Evolutionary conservation across 441 rosid species (phyloP).

Genomic region (Breynia disticha): DNA sequence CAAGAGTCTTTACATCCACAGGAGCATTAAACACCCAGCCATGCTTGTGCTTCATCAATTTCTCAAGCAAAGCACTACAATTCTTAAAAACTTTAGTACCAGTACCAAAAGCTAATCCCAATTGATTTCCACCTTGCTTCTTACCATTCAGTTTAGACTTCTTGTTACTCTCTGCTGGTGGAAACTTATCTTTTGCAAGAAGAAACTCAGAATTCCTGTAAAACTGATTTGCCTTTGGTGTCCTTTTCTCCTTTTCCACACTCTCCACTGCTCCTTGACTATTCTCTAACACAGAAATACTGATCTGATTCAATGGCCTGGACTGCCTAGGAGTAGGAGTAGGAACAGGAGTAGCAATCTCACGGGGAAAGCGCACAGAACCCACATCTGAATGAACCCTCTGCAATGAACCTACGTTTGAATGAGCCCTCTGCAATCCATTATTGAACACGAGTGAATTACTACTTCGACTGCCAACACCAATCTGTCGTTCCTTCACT

Average conservation of each 20-base stretch:
- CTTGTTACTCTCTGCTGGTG: slow-evolving; percentile 90
- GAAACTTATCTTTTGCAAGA: slow-evolving; percentile 93
- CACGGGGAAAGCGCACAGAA: slow-evolving; percentile 43
- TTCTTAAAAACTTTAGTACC: slow-evolving; percentile 57
- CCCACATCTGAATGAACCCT: slow-evolving; percentile 57
- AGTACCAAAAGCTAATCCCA: slow-evolving; percentile 41
- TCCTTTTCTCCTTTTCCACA: slow-evolving; percentile 92
- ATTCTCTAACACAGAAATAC: slow-evolving; percentile 64
- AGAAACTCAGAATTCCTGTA: slow-evolving; percentile 85
- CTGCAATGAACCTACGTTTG: no score
- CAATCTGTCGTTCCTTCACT: slow-evolving; percentile 52
- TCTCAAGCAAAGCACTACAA: slow-evolving; percentile 74
- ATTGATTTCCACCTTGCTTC: slow-evolving; percentile 56
- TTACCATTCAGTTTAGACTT: slow-evolving; percentile 70
- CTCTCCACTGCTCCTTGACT: slow-evolving; percentile 53
- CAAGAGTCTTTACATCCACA: slow-evolving; percentile 69
- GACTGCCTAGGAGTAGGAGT: slow-evolving; percentile 39
- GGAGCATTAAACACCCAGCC: slow-evolving; percentile 97
- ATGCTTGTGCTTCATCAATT: slow-evolving; percentile 86
- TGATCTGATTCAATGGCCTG: slow-evolving; percentile 64
- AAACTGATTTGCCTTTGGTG: slow-evolving; percentile 94
- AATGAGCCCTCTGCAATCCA: slow-evolving; percentile 48
- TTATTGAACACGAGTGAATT: slow-evolving; percentile 27
- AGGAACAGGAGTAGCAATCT: slow-evolving; percentile 23
- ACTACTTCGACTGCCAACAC: slow-evolving; percentile 27